These are phyloP conservation scores for Buxus sempervirens DNA, from an alignment of 164 flowering plant genomes.

Conservation along the genomic window DNA sequence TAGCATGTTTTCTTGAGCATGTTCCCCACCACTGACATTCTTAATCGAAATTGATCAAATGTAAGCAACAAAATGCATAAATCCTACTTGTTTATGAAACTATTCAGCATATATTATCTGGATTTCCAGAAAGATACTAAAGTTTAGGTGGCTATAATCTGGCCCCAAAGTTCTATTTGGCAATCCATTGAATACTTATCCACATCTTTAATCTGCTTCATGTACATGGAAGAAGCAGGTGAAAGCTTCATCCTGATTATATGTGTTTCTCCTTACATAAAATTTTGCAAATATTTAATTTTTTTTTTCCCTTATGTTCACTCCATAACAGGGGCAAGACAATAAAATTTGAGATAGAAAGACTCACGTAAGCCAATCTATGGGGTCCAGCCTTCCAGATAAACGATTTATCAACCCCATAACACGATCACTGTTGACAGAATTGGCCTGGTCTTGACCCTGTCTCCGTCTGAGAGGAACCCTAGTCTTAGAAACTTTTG, in stretches of 20 bases:
- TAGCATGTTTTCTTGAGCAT: neutral
- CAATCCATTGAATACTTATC: neutral
- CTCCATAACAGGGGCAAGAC: neutral
- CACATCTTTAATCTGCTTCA: neutral
- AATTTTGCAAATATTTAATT: neutral
- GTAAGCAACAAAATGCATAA: neutral
- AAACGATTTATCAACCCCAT: slow-evolving; percentile 44
- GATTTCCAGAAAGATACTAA: neutral
- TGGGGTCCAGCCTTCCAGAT: slow-evolving; percentile 87
- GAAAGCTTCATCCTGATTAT: neutral
- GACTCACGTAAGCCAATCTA: slow-evolving; percentile 98
- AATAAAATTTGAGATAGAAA: neutral
- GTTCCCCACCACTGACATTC: neutral
- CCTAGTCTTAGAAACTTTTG: slow-evolving; percentile 36
- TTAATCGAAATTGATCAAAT: neutral
- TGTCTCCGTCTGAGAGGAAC: slow-evolving; percentile 58
- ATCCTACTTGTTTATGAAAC: neutral
- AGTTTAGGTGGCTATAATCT: neutral
- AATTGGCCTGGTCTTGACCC: slow-evolving; percentile 39
- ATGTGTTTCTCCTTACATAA: neutral
- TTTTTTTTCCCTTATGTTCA: neutral
- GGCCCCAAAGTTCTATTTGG: neutral
- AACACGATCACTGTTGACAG: slow-evolving; percentile 41
- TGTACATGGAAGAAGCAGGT: neutral
- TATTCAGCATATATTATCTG: neutral